A percentile compares a stretch with the other conserved stretches of the same genome.
These are phyloP conservation scores for Candida adriatica DNA, from an alignment of 805 yeast species.

Conservation along the genomic window DNA sequence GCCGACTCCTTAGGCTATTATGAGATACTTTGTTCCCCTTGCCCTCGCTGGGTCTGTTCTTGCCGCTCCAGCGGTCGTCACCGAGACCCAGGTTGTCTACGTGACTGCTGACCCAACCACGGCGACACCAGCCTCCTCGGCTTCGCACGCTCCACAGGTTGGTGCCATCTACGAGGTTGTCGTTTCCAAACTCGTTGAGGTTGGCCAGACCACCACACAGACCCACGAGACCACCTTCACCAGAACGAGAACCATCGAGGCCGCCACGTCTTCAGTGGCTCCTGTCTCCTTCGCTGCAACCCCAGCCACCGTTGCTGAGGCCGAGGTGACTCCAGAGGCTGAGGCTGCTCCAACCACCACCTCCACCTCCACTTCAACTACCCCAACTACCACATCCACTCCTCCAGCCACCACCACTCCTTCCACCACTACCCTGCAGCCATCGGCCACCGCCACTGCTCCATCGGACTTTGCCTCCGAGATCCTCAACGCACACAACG, in stretches of 20 bases:
- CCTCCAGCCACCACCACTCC: slow-evolving; percentile 20
- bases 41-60: slow-evolving; percentile 20
- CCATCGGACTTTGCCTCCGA: slow-evolving; percentile 30
- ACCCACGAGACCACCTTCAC: slow-evolving; percentile 21
- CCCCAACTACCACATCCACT: slow-evolving; percentile 14
- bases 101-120: slow-evolving; percentile 20
- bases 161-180: slow-evolving; percentile 19
- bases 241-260: slow-evolving; percentile 12
- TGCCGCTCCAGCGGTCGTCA: slow-evolving; percentile 24
- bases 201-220: slow-evolving; percentile 16
- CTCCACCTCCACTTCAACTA: slow-evolving; percentile 9
- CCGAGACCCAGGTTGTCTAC: slow-evolving; percentile 21
- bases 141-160: slow-evolving; percentile 18
- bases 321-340: slow-evolving; percentile 14
- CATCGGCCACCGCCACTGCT: slow-evolving; percentile 16
- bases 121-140: slow-evolving; percentile 11
- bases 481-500: slow-evolving; percentile 45
- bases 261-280: slow-evolving; percentile 11
- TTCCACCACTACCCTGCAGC: slow-evolving; percentile 13
- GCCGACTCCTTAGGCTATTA: too few species aligned
- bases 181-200: slow-evolving; percentile 19
- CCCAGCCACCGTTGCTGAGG: slow-evolving; percentile 3
- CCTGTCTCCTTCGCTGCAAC: slow-evolving; percentile 9
- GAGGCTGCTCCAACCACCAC: slow-evolving; percentile 6
- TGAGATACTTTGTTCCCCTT: too few species aligned